Conservation (phyloP, 345 rosid species). For the Rhizophora apiculata region DNA sequence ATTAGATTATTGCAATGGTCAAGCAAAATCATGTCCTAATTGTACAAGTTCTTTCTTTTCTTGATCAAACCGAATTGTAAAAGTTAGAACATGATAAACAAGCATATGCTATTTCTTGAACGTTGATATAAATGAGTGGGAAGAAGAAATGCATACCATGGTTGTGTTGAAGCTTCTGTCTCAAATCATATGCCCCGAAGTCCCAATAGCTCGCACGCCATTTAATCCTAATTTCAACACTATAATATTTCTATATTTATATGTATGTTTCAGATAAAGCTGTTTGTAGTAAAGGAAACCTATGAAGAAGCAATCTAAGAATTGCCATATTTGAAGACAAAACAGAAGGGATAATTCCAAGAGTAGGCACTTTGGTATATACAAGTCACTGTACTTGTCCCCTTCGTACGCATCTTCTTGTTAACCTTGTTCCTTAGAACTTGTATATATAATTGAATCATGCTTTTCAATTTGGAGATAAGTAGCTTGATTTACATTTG, state of each 20-base stretch:
- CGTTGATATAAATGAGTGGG: too few relatives aligned
- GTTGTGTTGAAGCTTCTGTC: background rate
- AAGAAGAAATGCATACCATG: constrained; percentile 16
- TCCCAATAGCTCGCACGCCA: background rate
- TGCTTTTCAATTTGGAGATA: too few relatives aligned
- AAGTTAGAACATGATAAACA: too few relatives aligned
- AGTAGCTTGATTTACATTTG: too few relatives aligned
- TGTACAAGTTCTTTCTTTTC: too few relatives aligned
- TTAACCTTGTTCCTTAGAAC: background rate
- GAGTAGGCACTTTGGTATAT: constrained; percentile 4
- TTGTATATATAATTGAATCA: too few relatives aligned
- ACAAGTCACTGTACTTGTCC: background rate
- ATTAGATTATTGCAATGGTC: too few relatives aligned
- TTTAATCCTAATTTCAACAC: background rate
- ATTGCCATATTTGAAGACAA: constrained; percentile 15
- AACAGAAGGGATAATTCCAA: constrained; percentile 20
- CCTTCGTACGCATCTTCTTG: background rate
- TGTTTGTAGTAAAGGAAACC: constrained; percentile 25
- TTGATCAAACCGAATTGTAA: too few relatives aligned
- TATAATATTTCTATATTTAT: background rate
- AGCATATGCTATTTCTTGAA: too few relatives aligned
- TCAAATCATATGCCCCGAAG: background rate
- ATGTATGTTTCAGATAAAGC: background rate
- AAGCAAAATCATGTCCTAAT: too few relatives aligned
- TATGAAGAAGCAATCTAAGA: constrained; percentile 15